Evolutionary conservation across 2,329 filamentous ascomycete genomes (phyloP).

Genomic region (Claviceps pusilla): DNA sequence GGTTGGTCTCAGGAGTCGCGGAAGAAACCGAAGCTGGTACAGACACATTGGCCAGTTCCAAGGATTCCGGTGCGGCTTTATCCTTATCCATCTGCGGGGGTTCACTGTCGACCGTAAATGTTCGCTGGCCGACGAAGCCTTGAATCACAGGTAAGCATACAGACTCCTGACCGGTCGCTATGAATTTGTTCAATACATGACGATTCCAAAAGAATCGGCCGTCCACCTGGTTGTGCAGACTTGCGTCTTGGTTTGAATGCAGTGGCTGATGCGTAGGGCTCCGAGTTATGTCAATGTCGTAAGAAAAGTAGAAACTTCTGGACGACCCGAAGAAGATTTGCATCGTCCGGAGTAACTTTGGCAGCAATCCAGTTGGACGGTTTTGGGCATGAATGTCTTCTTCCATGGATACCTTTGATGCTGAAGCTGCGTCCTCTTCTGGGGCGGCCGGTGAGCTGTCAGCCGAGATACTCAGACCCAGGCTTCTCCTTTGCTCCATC

Average conservation of each 20-base stretch:
- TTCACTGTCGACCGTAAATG: constrained; percentile 57
- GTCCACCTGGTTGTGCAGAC: constrained; percentile 60
- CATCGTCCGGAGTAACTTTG: constrained; percentile 70
- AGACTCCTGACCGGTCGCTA: constrained; percentile 53
- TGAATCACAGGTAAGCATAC: constrained; percentile 76
- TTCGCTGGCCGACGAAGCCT: constrained; percentile 78
- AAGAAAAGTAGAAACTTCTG: constrained; percentile 85
- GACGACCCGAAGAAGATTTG: constrained; percentile 72
- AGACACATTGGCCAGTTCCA: constrained; percentile 29
- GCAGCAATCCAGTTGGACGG: constrained; percentile 42
- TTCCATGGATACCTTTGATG: constrained; percentile 23
- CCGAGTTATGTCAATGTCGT: constrained; percentile 82
- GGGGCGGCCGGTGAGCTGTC: constrained; percentile 7
- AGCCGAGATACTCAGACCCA: constrained; percentile 45
- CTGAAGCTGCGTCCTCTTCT: constrained; percentile 8
- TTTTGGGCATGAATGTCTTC: constrained; percentile 16
- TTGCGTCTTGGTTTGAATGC: constrained; percentile 17
- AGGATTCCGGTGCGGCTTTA: constrained; percentile 26
- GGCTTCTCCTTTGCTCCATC: constrained; percentile 50
- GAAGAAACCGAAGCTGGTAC: constrained; percentile 14
- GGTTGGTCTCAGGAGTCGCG: constrained; percentile 13
- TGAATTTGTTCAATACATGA: constrained; percentile 57
- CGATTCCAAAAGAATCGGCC: constrained; percentile 83
- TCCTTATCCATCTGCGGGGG: constrained; percentile 36
- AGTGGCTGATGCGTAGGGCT: constrained; percentile 28